Base-by-base conservation (phyloP, 73 alveolate species). In the Paramecium sexaurelia region DNA sequence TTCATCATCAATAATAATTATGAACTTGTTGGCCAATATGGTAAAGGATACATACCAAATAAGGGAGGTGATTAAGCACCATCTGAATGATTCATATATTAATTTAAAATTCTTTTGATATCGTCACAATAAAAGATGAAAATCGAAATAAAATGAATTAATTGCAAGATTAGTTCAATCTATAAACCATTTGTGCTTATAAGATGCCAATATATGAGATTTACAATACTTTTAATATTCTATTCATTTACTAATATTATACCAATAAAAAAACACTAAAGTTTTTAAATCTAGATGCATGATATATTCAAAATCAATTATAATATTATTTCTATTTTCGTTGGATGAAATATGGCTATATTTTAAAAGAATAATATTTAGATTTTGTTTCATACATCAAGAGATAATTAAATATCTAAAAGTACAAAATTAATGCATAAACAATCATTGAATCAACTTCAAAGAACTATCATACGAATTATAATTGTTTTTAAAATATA, bases 401-500 rank as follows among this genome's bases (percentile, higher is more conserved):
- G n/a, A n/a, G n/a, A n/a, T n/a, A n/a, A n/a, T n/a, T n/a, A n/a
- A n/a, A n/a, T n/a, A n/a, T n/a, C n/a, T n/a, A 45, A 78, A 78
- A 47, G 55, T 8, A 41, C 90, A 3, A 43, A 22, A 1, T 22
- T 9, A 41, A 91, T 10, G 51, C 35, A 17, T 69, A 39, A n/a
- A 67, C 73, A 85, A 43, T 32, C 6, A 84, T 55, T 75, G 91
- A 93, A 13, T 95, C 98, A 10, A 91, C 97, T 6, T 90, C 97
- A 7, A n/a, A 61, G 98, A 75, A 95, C 97, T 32, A 87, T 92
- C 6, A 55, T 95, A 47, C 86, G 98, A 84, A 56, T 92, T 26
- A 55, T 95, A 94, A n/a, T 95, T 97, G 98, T 93, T 95, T 91
- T 85, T 94, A 88, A 92, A 84, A 15, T 41, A 41, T 32, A 61